These are phyloP conservation scores for Heritiera littoralis DNA, from an alignment of 345 rosid species.

Conservation along the genomic window DNA sequence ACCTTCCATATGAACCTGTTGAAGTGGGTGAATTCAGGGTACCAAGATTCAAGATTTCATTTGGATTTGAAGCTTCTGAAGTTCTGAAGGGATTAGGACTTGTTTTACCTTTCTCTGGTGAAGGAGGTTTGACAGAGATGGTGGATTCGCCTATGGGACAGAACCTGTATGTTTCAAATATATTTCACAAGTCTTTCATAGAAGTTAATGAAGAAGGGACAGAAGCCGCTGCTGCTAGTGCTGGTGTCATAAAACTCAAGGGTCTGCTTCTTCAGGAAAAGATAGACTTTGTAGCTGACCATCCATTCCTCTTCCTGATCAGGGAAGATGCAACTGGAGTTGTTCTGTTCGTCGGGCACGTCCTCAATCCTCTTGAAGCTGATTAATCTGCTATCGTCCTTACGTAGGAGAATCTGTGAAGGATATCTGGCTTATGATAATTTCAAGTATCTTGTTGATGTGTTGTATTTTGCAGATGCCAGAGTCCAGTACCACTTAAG, in stretches of 20 bases:
- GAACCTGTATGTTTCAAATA: conserved; percentile 12
- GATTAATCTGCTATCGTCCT: neutral
- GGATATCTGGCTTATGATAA: neutral
- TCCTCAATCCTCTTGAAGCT: conserved; percentile 31
- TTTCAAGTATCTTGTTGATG: neutral
- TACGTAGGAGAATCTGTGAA: neutral
- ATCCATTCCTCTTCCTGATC: conserved; percentile 65
- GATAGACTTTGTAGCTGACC: conserved; percentile 71
- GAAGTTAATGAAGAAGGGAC: conserved; percentile 47
- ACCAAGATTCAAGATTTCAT: conserved; percentile 33
- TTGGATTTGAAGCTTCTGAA: conserved; percentile 31
- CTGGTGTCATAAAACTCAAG: neutral
- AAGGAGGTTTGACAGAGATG: conserved; percentile 31
- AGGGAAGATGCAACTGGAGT: conserved; percentile 60
- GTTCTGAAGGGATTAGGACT: conserved; percentile 29
- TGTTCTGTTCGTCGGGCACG: conserved; percentile 59
- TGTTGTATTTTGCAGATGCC: too few species aligned
- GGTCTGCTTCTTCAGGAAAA: neutral
- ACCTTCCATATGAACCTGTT: neutral
- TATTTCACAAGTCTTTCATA: conserved; percentile 38
- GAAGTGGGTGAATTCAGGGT: conserved; percentile 28
- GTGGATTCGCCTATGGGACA: conserved; percentile 1
- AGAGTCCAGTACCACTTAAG: too few species aligned
- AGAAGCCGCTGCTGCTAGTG: conserved; percentile 35
- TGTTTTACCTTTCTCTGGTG: conserved; percentile 17